Percentiles rank a stretch among this genome's conserved stretches.
Evolutionary conservation across 345 rosid genomes (phyloP).

Genomic region (Eucalyptus erythrocorys): DNA sequence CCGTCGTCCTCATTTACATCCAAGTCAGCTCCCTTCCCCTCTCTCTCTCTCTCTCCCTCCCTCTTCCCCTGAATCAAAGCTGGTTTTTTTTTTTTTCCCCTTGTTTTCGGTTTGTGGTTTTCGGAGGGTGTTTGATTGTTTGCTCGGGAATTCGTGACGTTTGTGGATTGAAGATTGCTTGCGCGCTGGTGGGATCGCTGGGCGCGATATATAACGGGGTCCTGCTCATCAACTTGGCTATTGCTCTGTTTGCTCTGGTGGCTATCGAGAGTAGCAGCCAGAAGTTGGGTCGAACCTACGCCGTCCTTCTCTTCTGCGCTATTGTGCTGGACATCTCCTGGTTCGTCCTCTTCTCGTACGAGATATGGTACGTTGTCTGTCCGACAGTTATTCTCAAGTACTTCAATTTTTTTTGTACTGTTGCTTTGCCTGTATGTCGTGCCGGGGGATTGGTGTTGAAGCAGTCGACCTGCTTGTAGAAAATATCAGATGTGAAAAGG

Average conservation of each 20-base stretch:
- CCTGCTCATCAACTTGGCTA: slow-evolving; percentile 49
- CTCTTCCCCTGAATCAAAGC: not conserved
- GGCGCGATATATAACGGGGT: slow-evolving; percentile 89
- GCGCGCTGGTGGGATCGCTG: slow-evolving; percentile 75
- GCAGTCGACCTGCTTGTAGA: not conserved
- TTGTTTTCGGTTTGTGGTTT: not conserved
- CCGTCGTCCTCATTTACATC: slow-evolving; percentile 65
- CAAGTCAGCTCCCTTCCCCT: slow-evolving; percentile 26
- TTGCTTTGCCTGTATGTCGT: not conserved
- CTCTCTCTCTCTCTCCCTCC: not conserved
- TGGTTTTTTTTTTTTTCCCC: not conserved
- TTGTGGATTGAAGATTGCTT: slow-evolving; percentile 38
- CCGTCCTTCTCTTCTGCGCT: slow-evolving; percentile 59
- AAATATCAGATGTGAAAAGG: not conserved
- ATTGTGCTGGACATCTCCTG: slow-evolving; percentile 55
- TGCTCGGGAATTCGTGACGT: not conserved
- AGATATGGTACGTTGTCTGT: slow-evolving; percentile 41
- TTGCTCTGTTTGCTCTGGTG: slow-evolving; percentile 76
- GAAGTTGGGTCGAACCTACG: slow-evolving; percentile 68
- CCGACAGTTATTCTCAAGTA: not conserved
- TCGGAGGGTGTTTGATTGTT: not conserved
- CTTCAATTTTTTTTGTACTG: not conserved
- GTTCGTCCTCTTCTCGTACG: slow-evolving; percentile 59
- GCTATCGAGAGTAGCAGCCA: slow-evolving; percentile 87
- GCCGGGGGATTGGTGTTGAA: not conserved